Conservation (phyloP, 805 yeast species). For the Geotrichum ghanense region DNA sequence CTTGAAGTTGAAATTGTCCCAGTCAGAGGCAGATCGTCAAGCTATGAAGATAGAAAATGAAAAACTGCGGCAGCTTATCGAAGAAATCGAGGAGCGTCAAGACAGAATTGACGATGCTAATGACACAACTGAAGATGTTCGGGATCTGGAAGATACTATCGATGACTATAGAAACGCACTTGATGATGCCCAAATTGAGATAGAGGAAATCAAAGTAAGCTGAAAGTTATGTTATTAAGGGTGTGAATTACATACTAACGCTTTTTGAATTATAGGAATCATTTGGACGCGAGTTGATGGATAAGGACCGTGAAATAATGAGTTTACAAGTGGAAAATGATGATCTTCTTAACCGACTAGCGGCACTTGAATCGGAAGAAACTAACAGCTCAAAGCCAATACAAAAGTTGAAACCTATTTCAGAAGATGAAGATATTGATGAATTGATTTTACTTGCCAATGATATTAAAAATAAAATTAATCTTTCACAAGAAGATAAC, state of each 20-base stretch:
- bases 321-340: background rate
- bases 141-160: background rate
- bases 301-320: background rate
- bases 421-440: background rate
- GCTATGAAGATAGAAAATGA: conserved; percentile 6
- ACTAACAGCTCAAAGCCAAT: background rate
- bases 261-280: background rate
- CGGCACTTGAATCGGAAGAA: background rate
- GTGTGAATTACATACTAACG: too few species aligned
- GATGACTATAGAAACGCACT: background rate
- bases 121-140: background rate
- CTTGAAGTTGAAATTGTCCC: conserved; percentile 3
- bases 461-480: background rate
- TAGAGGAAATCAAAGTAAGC: background rate
- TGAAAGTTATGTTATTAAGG: too few species aligned
- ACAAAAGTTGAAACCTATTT: background rate
- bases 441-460: background rate
- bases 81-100: conserved; percentile 1
- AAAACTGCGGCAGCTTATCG: conserved; percentile 4
- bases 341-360: background rate
- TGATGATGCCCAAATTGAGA: background rate
- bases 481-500: background rate
- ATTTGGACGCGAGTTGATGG: background rate
- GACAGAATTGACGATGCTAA: background rate
- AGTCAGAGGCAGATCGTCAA: conserved; percentile 2